phyloP scores from a whole-genome alignment of 176 grass and related monocot genomes.

The Melocanna baccifera region DNA sequence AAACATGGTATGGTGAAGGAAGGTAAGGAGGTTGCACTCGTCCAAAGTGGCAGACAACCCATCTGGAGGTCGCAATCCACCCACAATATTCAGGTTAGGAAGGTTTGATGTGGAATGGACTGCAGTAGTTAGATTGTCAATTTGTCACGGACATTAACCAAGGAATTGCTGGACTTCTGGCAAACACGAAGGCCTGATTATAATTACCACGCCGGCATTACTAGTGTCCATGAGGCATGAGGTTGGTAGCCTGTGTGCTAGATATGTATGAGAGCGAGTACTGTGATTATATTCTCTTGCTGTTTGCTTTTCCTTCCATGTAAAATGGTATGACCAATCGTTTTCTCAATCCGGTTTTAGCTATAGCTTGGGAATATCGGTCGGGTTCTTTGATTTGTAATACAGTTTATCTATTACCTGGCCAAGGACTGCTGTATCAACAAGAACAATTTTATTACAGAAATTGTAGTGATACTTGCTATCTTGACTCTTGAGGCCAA shows the following conservation, averaged over 20 bases:
- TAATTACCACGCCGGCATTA: slow-evolving; percentile 12
- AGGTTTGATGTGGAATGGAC: slow-evolving; percentile 38
- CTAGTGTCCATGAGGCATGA: neutral
- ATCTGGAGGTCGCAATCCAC: slow-evolving; percentile 99
- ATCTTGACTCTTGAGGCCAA: neutral
- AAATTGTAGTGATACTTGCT: neutral
- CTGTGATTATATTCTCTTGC: slow-evolving; percentile 26
- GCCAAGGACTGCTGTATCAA: neutral
- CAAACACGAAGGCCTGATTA: neutral
- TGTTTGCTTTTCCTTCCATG: slow-evolving; percentile 13
- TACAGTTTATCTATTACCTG: neutral
- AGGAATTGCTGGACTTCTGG: slow-evolving; percentile 4
- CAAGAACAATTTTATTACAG: neutral
- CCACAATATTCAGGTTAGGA: slow-evolving; percentile 93
- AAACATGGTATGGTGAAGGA: slow-evolving; percentile 93
- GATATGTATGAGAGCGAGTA: slow-evolving; percentile 3
- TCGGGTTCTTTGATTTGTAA: slow-evolving; percentile 17
- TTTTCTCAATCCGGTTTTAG: neutral
- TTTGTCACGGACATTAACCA: neutral
- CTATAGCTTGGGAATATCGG: slow-evolving; percentile 17
- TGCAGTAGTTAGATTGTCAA: neutral
- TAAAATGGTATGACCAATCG: slow-evolving; percentile 21
- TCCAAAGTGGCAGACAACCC: slow-evolving; percentile 85
- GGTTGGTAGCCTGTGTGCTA: neutral
- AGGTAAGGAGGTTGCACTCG: slow-evolving; percentile 84